Conservation (phyloP, 495 filamentous ascomycete genomes). For the Pyronema omphalodes region DNA sequence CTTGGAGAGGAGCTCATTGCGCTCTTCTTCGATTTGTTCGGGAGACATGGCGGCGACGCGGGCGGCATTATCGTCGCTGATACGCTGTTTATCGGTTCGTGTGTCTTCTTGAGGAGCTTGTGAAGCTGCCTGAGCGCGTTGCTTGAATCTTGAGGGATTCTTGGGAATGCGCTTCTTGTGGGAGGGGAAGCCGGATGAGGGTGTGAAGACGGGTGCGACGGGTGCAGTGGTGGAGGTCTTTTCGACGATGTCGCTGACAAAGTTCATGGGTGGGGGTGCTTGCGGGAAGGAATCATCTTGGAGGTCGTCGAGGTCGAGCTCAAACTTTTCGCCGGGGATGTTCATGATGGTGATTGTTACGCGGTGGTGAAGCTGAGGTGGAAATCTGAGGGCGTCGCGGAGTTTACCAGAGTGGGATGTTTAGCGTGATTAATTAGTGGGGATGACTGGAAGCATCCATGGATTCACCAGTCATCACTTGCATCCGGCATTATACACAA, state of each 20-base stretch:
- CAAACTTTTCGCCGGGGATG: constrained; percentile 41
- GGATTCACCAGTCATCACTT: too few relatives aligned
- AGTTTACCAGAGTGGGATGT: too few relatives aligned
- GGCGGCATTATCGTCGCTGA: constrained; percentile 65
- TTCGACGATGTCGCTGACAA: constrained; percentile 59
- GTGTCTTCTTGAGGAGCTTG: constrained; percentile 21
- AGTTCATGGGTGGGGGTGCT: constrained; percentile 25
- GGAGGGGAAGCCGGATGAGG: constrained; percentile 65
- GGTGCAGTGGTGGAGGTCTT: constrained; percentile 40
- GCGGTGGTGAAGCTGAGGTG: too few relatives aligned
- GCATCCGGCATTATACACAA: too few relatives aligned
- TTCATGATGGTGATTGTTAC: constrained; percentile 29
- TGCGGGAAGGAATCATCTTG: constrained; percentile 8
- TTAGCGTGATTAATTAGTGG: too few relatives aligned
- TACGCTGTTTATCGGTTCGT: constrained; percentile 43
- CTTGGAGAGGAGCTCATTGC: constrained; percentile 48
- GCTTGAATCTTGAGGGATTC: constrained; percentile 56
- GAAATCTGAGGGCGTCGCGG: too few relatives aligned
- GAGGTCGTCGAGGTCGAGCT: constrained; percentile 34
- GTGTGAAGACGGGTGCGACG: constrained; percentile 45
- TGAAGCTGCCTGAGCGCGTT: constrained; percentile 32
- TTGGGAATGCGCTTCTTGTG: constrained; percentile 51
- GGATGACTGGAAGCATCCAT: too few relatives aligned
- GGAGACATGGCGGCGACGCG: constrained; percentile 61
- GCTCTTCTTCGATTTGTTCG: constrained; percentile 59